Base-by-base conservation (phyloP, 2,329 filamentous ascomycete species). In the Exophiala mesophila region DNA sequence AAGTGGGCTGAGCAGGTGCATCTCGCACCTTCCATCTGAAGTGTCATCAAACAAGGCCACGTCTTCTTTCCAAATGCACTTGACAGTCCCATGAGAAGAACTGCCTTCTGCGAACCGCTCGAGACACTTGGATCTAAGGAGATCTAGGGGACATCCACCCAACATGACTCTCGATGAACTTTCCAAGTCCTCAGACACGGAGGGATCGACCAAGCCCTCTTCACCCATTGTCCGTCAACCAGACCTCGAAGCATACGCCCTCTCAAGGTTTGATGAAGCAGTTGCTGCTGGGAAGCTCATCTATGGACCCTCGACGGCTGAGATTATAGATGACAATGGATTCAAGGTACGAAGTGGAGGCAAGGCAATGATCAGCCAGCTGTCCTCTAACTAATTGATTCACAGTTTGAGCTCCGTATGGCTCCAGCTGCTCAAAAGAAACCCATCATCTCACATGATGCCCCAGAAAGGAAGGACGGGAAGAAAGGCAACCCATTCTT, bases 171-270 rank as follows among this genome's bases (percentile, higher is more conserved):
- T n/a, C n/a, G n/a, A n/a, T n/a, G n/a, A n/a, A n/a, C n/a, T n/a
- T n/a, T n/a, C n/a, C n/a, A n/a, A n/a, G n/a, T n/a, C n/a, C n/a
- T n/a, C n/a, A n/a, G n/a, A n/a, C n/a, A n/a, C n/a, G n/a, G n/a
- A n/a, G n/a, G n/a, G n/a, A n/a, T n/a, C n/a, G n/a, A n/a, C n/a
- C n/a, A n/a, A n/a, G n/a, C n/a, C 12, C 23, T 26, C 23, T 18
- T 34, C 32, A 24, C n/a, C n/a, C n/a, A 37, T 37, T 24, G 10
- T 9, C 7, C 35, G 47, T 59, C 29, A 59, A 46, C 17, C 50
- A 37, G 50, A 66, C 52, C 44, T 66, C 52, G 35, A 65, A 49
- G 7, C 34, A 9, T 36, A 19, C 17, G 52, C 46, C 12, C 36
- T 49, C 18, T 39, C 28, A 3, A 49, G 45, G 39, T 57, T 57